Conservation (phyloP, 2,329 filamentous ascomycete genomes). For the Drechslerella dactyloides region DNA sequence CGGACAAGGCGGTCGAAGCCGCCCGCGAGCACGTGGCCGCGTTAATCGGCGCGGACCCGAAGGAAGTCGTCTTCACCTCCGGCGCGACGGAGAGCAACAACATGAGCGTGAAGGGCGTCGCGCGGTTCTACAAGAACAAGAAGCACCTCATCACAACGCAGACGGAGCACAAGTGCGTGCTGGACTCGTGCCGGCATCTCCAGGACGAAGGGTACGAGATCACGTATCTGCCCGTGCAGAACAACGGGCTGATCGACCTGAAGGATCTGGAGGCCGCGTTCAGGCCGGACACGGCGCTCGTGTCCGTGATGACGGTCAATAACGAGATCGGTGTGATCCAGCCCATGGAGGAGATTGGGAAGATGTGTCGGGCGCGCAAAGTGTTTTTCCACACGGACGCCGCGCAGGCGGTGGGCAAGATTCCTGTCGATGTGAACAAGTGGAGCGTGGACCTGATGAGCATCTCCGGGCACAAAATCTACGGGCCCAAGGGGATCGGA, state of each 20-base stretch:
- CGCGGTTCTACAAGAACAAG: slow-evolving; percentile 95
- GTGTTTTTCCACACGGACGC: slow-evolving; percentile 98
- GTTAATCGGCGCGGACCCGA: slow-evolving; percentile 90
- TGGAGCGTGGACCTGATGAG: slow-evolving; percentile 99
- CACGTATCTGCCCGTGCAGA: slow-evolving; percentile 92
- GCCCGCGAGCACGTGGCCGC: slow-evolving; percentile 82
- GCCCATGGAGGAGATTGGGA: slow-evolving; percentile 89
- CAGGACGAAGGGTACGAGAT: slow-evolving; percentile 96
- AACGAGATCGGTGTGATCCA: slow-evolving; percentile 99
- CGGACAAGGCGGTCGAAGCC: slow-evolving; percentile 88
- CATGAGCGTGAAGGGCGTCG: slow-evolving; percentile 99
- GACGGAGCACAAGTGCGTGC: slow-evolving; percentile 98
- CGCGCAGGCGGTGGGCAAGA: slow-evolving; percentile 98
- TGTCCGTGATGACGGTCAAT: slow-evolving; percentile 99
- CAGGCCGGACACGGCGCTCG: slow-evolving; percentile 84
- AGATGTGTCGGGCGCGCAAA: slow-evolving; percentile 87
- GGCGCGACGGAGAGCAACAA: slow-evolving; percentile 99
- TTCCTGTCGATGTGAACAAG: slow-evolving; percentile 92
- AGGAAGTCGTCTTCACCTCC: slow-evolving; percentile 98
- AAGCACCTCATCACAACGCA: slow-evolving; percentile 97
- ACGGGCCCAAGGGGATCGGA: slow-evolving; percentile 95
- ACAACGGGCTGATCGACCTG: slow-evolving; percentile 83
- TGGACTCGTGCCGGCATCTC: slow-evolving; percentile 94
- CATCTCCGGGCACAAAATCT: slow-evolving; percentile 98
- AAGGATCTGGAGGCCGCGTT: slow-evolving; percentile 86